Evolutionary conservation across 1,284 basidiomycete species (phyloP).

Genomic region (Fomitopsis schrenkii): DNA sequence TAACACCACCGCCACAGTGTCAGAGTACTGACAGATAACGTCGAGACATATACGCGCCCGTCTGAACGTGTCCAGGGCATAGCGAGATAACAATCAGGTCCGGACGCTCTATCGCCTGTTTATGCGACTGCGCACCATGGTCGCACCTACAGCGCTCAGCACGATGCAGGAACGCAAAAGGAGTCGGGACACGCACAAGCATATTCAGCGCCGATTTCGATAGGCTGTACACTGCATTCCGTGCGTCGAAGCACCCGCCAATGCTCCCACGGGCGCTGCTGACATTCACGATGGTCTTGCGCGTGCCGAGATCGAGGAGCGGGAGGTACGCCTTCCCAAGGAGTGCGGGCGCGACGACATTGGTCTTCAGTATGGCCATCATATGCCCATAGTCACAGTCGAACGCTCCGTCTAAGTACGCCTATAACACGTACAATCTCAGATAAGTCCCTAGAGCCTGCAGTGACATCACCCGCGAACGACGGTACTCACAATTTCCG

Average conservation of each 20-base stretch:
- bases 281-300: conserved; percentile 32
- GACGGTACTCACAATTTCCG: conserved; percentile 25
- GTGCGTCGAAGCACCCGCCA: conserved; percentile 16
- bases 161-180: no score
- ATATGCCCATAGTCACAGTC: conserved; percentile 16
- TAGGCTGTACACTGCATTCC: conserved; percentile 20
- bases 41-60: conserved; percentile 16
- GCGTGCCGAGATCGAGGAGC: conserved; percentile 25
- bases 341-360: conserved; percentile 30
- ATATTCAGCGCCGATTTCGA: conserved; percentile 25
- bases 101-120: conserved; percentile 24
- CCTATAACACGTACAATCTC: background rate
- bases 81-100: conserved; percentile 21
- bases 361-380: conserved; percentile 21
- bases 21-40: no score
- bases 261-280: conserved; percentile 22
- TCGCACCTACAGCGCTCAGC: no score
- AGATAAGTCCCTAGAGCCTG: background rate
- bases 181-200: conserved; percentile 15
- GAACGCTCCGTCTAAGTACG: conserved; percentile 11
- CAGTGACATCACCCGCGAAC: background rate
- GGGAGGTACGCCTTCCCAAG: conserved; percentile 18
- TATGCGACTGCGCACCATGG: conserved; percentile 21
- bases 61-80: conserved; percentile 29
- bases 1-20: background rate